Conservation (phyloP, 2,329 filamentous ascomycete genomes). For the Eurotiales sp. region DNA sequence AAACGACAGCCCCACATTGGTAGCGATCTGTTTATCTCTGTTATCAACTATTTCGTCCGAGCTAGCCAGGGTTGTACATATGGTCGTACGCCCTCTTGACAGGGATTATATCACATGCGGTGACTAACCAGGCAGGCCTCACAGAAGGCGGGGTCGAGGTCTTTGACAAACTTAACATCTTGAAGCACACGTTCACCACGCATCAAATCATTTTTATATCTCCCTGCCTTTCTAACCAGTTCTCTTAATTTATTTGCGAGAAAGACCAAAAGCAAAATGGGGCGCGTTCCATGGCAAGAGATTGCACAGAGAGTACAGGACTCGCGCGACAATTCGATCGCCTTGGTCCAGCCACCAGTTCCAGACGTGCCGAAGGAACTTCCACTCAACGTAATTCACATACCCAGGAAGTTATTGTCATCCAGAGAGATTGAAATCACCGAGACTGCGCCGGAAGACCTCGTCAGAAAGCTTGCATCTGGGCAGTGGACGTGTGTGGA, state of each 20-base stretch:
- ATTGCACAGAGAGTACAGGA: slow-evolving; percentile 34
- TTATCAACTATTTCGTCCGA: too few relatives aligned
- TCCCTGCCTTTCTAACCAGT: background rate
- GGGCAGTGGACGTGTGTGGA: slow-evolving; percentile 40
- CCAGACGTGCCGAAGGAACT: slow-evolving; percentile 30
- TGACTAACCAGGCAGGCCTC: background rate
- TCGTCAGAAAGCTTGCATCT: slow-evolving; percentile 1
- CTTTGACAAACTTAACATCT: background rate
- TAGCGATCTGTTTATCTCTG: too few relatives aligned
- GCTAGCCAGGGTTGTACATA: too few relatives aligned
- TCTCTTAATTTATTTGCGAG: too few relatives aligned
- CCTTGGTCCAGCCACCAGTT: slow-evolving; percentile 32
- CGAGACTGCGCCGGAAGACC: slow-evolving; percentile 34
- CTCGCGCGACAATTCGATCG: slow-evolving; percentile 37
- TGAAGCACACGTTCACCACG: too few relatives aligned
- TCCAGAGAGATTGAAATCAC: slow-evolving; percentile 50
- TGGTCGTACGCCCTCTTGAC: too few relatives aligned
- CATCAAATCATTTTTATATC: background rate
- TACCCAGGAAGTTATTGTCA: slow-evolving; percentile 47
- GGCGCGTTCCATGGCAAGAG: slow-evolving; percentile 29
- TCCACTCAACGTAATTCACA: slow-evolving; percentile 22
- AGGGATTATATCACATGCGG: too few relatives aligned
- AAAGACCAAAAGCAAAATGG: slow-evolving; percentile 6
- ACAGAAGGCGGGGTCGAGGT: background rate
- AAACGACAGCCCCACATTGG: too few relatives aligned